phyloP scores from a whole-genome alignment of 2,329 filamentous ascomycete species.

The Thelonectria discophora region DNA sequence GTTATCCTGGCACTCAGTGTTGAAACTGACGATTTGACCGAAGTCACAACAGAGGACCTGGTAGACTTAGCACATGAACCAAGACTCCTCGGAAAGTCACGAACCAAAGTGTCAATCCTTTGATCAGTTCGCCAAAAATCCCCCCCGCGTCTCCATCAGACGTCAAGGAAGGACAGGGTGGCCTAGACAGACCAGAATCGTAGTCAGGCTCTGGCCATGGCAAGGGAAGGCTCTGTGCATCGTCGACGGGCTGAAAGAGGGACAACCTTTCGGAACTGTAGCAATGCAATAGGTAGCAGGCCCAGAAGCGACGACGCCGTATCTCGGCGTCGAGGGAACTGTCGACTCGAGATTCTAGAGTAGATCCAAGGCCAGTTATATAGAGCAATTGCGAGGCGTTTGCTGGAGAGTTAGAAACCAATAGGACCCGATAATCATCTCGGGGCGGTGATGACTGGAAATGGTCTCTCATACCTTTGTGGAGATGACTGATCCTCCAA shows the following conservation, averaged over 20 bases:
- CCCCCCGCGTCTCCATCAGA: slow-evolving; percentile 6
- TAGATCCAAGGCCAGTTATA: slow-evolving; percentile 9
- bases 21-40: slow-evolving; percentile 1
- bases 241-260: slow-evolving; percentile 8
- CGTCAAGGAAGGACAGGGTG: not conserved
- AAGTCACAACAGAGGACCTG: slow-evolving; percentile 22
- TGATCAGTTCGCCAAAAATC: slow-evolving; percentile 22
- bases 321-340: slow-evolving; percentile 1
- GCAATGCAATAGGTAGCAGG: slow-evolving; percentile 31
- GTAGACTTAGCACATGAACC: not conserved
- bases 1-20: not conserved
- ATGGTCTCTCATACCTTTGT: slow-evolving; percentile 22
- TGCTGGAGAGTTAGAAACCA: not conserved
- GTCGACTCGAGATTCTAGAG: not conserved
- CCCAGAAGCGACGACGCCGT: slow-evolving; percentile 27
- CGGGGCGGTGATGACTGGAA: no score
- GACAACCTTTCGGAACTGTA: slow-evolving; percentile 20
- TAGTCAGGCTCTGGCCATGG: slow-evolving; percentile 25
- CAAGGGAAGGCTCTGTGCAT: slow-evolving; percentile 14
- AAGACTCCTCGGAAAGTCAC: no score
- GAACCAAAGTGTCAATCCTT: slow-evolving; percentile 24
- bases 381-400: slow-evolving; percentile 32
- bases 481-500: slow-evolving; percentile 32
- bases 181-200: not conserved
- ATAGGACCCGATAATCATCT: no score